A percentile compares a stretch with the other conserved stretches of the same genome.
Evolutionary conservation across 306 rosid species (phyloP).

Genomic region (Oxytropis ochrocephala): DNA sequence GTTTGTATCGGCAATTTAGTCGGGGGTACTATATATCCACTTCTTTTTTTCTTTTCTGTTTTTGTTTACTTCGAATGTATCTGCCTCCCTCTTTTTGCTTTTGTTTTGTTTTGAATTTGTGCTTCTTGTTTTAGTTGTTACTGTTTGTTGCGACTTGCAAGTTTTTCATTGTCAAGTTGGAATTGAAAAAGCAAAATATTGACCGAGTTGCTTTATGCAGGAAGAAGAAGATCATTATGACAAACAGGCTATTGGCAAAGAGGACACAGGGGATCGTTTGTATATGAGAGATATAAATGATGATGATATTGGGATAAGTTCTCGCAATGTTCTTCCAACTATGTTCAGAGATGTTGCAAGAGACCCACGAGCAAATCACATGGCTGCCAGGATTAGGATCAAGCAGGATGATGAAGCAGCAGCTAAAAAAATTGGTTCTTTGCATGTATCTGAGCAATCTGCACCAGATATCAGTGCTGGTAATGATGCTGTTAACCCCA

Average conservation of each 20-base stretch:
- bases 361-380: constrained; percentile 85
- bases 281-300: constrained; percentile 63
- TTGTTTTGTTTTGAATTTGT: background rate
- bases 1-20: no score
- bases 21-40: no score
- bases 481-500: constrained; percentile 36
- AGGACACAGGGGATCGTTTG: constrained; percentile 47
- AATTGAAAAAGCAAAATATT: background rate
- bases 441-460: constrained; percentile 47
- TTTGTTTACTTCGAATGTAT: no score
- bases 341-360: constrained; percentile 37
- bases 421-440: constrained; percentile 41
- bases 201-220: constrained; percentile 37
- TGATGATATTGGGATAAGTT: constrained; percentile 56
- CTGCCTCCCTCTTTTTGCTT: background rate
- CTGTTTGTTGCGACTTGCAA: background rate
- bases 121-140: background rate
- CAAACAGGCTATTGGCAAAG: constrained; percentile 75
- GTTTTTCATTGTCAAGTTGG: background rate
- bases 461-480: constrained; percentile 8
- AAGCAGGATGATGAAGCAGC: constrained; percentile 64
- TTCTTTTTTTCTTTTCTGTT: no score
- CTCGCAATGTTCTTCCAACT: constrained; percentile 43
- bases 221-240: constrained; percentile 89
- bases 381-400: constrained; percentile 70